Evolutionary conservation across 495 filamentous ascomycete species (phyloP).

Genomic region (Lepidopterella palustris): DNA sequence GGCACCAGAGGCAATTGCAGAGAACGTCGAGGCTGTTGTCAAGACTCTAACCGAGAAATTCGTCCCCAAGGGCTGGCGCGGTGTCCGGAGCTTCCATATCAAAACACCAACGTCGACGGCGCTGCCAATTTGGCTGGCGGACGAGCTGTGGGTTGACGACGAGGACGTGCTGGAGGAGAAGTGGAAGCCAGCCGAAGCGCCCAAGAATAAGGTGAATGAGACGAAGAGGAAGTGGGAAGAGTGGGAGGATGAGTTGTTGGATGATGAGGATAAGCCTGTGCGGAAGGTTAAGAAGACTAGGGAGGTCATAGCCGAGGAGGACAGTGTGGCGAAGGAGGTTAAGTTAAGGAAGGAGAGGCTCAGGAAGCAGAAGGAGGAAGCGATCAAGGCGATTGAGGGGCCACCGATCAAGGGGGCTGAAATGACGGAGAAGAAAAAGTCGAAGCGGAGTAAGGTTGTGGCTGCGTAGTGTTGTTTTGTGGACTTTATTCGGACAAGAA

Average conservation of each 20-base stretch:
- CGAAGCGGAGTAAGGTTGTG: neutral
- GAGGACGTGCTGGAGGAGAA: slow-evolving; percentile 64
- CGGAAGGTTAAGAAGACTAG: slow-evolving; percentile 49
- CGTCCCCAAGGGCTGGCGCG: slow-evolving; percentile 76
- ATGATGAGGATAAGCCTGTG: slow-evolving; percentile 41
- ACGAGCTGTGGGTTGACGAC: slow-evolving; percentile 82
- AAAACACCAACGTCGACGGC: slow-evolving; percentile 82
- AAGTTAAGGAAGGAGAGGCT: slow-evolving; percentile 40
- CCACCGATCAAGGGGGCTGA: slow-evolving; percentile 16
- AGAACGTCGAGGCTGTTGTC: slow-evolving; percentile 70
- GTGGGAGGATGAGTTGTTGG: slow-evolving; percentile 28
- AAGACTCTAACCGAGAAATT: slow-evolving; percentile 64
- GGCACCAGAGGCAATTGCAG: slow-evolving; percentile 65
- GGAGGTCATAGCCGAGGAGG: slow-evolving; percentile 48
- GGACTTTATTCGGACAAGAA: neutral
- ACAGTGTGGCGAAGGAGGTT: slow-evolving; percentile 31
- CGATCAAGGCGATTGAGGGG: slow-evolving; percentile 30
- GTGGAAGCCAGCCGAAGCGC: slow-evolving; percentile 25
- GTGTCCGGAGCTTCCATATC: slow-evolving; percentile 74
- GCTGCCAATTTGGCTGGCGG: slow-evolving; percentile 84
- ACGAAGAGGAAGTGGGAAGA: slow-evolving; percentile 35
- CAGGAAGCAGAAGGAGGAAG: slow-evolving; percentile 45
- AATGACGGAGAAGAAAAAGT: slow-evolving; percentile 4
- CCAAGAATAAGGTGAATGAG: slow-evolving; percentile 36
- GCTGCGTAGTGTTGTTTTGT: neutral